A percentile compares a stretch with the other conserved stretches of the same genome.
Evolutionary conservation across 2,329 filamentous ascomycete species (phyloP).

Genomic region (Bipolaris sorokiniana): DNA sequence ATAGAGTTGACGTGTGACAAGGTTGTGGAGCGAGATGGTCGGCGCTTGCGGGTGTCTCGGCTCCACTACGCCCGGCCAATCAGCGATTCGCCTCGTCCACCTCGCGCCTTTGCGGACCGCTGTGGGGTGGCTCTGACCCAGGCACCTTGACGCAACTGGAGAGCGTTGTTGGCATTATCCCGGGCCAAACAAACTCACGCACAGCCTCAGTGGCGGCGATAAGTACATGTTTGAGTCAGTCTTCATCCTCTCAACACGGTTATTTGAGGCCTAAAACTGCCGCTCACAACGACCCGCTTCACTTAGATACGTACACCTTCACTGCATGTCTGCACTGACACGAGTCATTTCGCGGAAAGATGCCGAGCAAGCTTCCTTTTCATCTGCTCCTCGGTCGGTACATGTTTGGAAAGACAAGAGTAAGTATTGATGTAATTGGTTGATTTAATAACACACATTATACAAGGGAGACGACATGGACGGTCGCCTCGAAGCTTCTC

Average conservation of each 20-base stretch:
- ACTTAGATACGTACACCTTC: not conserved
- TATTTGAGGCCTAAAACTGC: not conserved
- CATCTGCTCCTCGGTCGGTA: too few relatives aligned
- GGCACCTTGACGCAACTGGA: constrained; percentile 16
- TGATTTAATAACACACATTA: constrained; percentile 17
- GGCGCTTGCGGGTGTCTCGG: constrained; percentile 37
- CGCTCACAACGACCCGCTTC: not conserved
- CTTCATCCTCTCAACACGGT: not conserved
- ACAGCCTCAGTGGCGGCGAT: constrained; percentile 25
- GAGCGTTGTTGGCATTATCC: constrained; percentile 11
- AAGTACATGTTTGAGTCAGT: not conserved
- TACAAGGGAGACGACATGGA: constrained; percentile 22
- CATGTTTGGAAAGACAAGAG: not conserved
- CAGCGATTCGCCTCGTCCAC: constrained; percentile 20
- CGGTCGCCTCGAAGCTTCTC: constrained; percentile 21
- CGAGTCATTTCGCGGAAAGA: not conserved
- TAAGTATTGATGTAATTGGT: not conserved
- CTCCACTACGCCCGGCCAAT: constrained; percentile 32
- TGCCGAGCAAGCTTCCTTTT: not conserved
- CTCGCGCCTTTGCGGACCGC: constrained; percentile 13
- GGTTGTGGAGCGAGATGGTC: constrained; percentile 24
- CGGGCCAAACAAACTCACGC: not conserved
- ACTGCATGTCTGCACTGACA: not conserved
- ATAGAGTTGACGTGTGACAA: constrained; percentile 37
- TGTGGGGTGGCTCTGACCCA: constrained; percentile 13